Conservation (phyloP, 2,329 filamentous ascomycete species). For the Parastagonospora avenae region DNA sequence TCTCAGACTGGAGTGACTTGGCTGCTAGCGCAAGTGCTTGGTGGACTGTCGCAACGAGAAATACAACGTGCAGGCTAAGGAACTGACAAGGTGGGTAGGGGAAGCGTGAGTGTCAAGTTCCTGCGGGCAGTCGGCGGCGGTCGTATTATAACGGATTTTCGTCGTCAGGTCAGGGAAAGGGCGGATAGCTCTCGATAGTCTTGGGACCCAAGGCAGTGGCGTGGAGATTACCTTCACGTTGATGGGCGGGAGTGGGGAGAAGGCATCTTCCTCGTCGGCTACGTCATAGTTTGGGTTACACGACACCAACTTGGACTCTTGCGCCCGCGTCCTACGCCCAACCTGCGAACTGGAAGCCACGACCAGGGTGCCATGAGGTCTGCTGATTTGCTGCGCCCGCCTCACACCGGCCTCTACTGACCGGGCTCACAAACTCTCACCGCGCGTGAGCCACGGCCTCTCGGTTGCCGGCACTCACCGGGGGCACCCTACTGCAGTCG, state of each 20-base stretch:
- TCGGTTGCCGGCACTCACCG: conserved; percentile 12
- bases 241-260: conserved; percentile 21
- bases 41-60: conserved; percentile 30
- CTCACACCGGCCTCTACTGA: conserved; percentile 13
- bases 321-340: conserved; percentile 14
- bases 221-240: conserved; percentile 22
- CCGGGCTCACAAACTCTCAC: neutral
- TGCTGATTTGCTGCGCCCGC: conserved; percentile 13
- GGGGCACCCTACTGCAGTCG: neutral
- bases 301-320: conserved; percentile 1
- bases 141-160: conserved; percentile 3
- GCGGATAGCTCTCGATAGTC: conserved; percentile 23
- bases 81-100: conserved; percentile 27
- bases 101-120: conserved; percentile 6
- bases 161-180: conserved; percentile 11
- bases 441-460: conserved; percentile 9
- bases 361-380: neutral
- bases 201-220: conserved; percentile 26
- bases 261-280: conserved; percentile 6
- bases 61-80: conserved; percentile 29
- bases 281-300: conserved; percentile 20
- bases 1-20: conserved; percentile 14
- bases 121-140: conserved; percentile 21
- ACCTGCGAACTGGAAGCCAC: conserved; percentile 4
- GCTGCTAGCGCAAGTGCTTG: conserved; percentile 19